Evolutionary conservation across 108 stramenopile species (phyloP).

Genomic region (Skeletonema grethae): DNA sequence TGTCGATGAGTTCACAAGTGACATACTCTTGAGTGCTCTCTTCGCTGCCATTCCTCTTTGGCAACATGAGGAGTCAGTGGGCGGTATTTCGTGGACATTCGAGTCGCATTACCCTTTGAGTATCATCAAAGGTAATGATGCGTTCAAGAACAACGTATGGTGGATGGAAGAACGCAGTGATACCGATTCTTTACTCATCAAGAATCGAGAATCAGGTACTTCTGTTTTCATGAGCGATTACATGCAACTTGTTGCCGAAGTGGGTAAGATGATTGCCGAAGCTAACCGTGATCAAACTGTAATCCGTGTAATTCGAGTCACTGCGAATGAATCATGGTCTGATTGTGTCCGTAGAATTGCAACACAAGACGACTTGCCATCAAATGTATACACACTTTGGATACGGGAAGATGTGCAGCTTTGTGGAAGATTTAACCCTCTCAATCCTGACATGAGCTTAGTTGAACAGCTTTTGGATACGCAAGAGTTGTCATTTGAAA

Average conservation of each 20-base stretch:
- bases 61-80: background rate
- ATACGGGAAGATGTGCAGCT: background rate
- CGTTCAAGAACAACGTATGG: background rate
- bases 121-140: background rate
- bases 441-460: background rate
- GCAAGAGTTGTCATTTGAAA: background rate
- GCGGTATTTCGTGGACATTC: background rate
- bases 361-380: background rate
- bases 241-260: background rate
- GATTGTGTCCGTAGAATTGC: background rate
- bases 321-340: background rate
- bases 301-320: background rate
- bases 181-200: background rate
- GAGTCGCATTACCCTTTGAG: background rate
- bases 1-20: background rate
- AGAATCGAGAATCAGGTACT: background rate
- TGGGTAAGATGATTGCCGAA: background rate
- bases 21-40: background rate
- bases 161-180: background rate
- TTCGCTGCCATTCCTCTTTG: background rate
- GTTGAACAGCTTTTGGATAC: constrained; percentile 1
- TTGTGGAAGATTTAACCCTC: background rate
- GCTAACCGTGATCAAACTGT: background rate
- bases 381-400: background rate
- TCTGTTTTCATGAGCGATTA: background rate